Evolutionary conservation across 495 filamentous ascomycete species (phyloP).

Genomic region (Penicillium macrosclerotiorum): DNA sequence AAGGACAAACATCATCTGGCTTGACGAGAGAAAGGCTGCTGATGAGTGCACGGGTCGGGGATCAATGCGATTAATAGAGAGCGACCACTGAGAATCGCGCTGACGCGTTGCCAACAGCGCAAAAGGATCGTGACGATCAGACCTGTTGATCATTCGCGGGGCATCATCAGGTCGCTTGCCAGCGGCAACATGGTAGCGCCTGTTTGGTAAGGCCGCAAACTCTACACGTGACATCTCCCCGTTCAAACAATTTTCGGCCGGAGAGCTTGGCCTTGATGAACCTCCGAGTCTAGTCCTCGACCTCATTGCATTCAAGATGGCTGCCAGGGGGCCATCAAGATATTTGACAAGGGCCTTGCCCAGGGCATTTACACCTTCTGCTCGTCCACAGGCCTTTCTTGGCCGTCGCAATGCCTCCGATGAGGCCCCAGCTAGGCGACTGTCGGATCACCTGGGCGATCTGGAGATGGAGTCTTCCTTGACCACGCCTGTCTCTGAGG

Average conservation of each 20-base stretch:
- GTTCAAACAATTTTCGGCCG: conserved; percentile 40
- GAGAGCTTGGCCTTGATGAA: background rate
- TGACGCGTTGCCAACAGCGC: conserved; percentile 2
- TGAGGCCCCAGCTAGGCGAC: conserved; percentile 34
- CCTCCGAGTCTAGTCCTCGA: conserved; percentile 17
- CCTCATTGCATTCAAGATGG: conserved; percentile 32
- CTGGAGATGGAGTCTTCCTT: conserved; percentile 40
- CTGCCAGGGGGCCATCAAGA: conserved; percentile 42
- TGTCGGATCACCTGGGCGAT: conserved; percentile 33
- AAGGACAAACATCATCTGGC: conserved; percentile 29
- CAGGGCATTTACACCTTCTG: conserved; percentile 33
- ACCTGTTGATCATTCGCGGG: conserved; percentile 22
- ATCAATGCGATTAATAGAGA: background rate
- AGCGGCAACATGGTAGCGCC: conserved; percentile 11
- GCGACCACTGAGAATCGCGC: background rate
- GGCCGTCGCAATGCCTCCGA: conserved; percentile 50
- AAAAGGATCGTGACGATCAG: conserved; percentile 12
- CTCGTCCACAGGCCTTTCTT: conserved; percentile 33
- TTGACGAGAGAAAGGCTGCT: conserved; percentile 14
- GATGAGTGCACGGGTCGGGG: conserved; percentile 17
- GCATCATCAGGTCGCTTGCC: conserved; percentile 2
- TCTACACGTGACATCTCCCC: conserved; percentile 15
- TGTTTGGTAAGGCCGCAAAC: conserved; percentile 14
- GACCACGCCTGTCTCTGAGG: conserved; percentile 21
- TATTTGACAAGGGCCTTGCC: conserved; percentile 44